These are phyloP conservation scores for Pythium sukuiense DNA, from an alignment of 352 stramenopile species.

Conservation along the genomic window DNA sequence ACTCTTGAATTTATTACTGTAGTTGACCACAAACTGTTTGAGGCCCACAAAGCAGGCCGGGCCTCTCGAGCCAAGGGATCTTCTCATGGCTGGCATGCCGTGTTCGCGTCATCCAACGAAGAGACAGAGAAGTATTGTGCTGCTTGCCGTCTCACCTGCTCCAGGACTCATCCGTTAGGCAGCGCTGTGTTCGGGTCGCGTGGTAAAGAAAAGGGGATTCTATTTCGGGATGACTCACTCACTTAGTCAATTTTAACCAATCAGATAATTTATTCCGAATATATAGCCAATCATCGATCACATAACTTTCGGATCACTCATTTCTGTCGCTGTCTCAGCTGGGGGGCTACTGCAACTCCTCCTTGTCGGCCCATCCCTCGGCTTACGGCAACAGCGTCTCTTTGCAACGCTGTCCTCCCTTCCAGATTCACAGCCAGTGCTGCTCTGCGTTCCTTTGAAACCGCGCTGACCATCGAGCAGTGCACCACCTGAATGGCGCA, in stretches of 20 bases:
- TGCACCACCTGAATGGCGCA: neutral
- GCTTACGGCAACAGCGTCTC: neutral
- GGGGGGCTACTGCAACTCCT: neutral
- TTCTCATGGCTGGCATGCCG: neutral
- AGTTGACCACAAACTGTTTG: neutral
- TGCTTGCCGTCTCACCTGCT: neutral
- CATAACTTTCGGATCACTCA: constrained; percentile 15
- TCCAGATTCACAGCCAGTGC: neutral
- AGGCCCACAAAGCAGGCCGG: neutral
- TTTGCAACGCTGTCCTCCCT: neutral
- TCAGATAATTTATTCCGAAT: neutral
- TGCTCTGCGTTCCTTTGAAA: neutral
- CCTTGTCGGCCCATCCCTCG: neutral
- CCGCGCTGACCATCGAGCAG: neutral
- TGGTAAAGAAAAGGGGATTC: neutral
- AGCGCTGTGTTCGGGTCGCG: neutral
- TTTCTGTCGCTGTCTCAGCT: neutral
- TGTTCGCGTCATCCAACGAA: neutral
- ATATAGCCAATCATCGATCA: constrained; percentile 4
- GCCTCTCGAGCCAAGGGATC: neutral
- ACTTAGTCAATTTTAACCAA: neutral
- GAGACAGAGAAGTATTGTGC: neutral
- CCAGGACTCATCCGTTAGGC: no score
- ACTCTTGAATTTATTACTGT: neutral
- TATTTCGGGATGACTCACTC: constrained; percentile 17